phyloP scores from a whole-genome alignment of 164 flowering plant genomes.

The Malania oleifera region DNA sequence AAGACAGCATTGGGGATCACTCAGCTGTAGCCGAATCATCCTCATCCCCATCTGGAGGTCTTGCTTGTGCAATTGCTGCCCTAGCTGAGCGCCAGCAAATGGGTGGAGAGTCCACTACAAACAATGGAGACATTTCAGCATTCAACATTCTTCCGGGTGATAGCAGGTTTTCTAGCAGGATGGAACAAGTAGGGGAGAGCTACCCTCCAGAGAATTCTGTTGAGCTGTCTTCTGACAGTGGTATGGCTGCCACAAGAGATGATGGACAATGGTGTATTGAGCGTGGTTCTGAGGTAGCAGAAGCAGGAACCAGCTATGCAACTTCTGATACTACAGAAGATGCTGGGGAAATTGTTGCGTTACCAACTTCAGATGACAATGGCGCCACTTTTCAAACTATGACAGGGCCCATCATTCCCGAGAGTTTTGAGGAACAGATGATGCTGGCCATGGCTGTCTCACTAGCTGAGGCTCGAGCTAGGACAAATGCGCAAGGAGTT shows the following conservation, averaged over 20 bases:
- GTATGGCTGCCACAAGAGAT: conserved; percentile 26
- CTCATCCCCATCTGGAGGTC: conserved; percentile 83
- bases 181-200: conserved; percentile 22
- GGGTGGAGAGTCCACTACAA: conserved; percentile 35
- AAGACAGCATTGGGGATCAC: conserved; percentile 22
- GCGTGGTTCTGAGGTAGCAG: conserved; percentile 53
- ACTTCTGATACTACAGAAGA: conserved; percentile 46
- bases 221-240: conserved; percentile 26
- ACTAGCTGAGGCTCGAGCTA: conserved; percentile 70
- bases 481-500: conserved; percentile 44
- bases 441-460: conserved; percentile 96
- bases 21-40: conserved; percentile 37
- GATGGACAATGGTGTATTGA: conserved; percentile 43
- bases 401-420: conserved; percentile 52
- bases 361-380: conserved; percentile 23
- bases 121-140: conserved; percentile 20
- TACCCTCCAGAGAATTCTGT: conserved; percentile 30
- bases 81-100: conserved; percentile 81
- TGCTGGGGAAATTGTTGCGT: conserved; percentile 19
- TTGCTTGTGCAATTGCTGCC: conserved; percentile 92
- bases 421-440: conserved; percentile 95
- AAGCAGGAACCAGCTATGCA: conserved; percentile 63
- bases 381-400: conserved; percentile 29
- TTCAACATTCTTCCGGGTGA: conserved; percentile 26
- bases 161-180: conserved; percentile 26